Percentiles rank a stretch among this genome's conserved stretches.
Conservation (phyloP, 163 green algal species). For the Scenedesmus sp. region DNA sequence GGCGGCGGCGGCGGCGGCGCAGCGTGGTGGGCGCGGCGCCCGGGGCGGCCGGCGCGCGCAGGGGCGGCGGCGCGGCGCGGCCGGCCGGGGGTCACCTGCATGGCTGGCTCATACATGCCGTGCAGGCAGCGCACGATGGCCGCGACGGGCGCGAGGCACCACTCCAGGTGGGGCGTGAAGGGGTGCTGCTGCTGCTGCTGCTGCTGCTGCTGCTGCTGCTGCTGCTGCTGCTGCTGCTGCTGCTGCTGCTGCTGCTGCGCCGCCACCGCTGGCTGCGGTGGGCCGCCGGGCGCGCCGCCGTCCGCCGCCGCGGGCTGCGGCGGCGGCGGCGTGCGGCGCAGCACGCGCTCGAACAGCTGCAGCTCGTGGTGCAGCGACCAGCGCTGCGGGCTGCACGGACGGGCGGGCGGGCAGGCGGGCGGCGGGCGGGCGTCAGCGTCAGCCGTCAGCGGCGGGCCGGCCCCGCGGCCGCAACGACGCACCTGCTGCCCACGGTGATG, state of each 20-base stretch:
- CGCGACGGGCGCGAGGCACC: slow-evolving; percentile 58
- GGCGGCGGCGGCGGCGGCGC: neutral
- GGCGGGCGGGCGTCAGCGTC: too few species aligned
- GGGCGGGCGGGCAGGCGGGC: neutral
- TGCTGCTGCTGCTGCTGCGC: neutral
- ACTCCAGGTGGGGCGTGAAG: slow-evolving; percentile 55
- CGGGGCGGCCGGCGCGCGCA: too few species aligned
- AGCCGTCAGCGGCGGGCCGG: too few species aligned
- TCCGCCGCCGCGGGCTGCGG: neutral
- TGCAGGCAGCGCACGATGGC: slow-evolving; percentile 62
- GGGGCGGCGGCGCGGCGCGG: neutral
- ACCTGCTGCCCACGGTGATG: slow-evolving; percentile 34
- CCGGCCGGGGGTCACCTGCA: slow-evolving; percentile 28
- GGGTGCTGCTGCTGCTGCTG: slow-evolving; percentile 34
- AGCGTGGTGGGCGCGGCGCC: too few species aligned
- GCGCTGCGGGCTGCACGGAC: slow-evolving; percentile 41
- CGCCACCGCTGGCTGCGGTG: neutral
- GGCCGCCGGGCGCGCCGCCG: too few species aligned
- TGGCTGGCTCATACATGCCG: slow-evolving; percentile 47
- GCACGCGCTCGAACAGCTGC: slow-evolving; percentile 67
- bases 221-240: neutral
- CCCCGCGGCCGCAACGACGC: too few species aligned
- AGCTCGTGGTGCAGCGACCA: slow-evolving; percentile 75
- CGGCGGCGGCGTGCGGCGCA: slow-evolving; percentile 48
- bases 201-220: slow-evolving; percentile 14